These are phyloP conservation scores for Sabuloglossum arenarium DNA, from an alignment of 495 filamentous ascomycete genomes.

Conservation along the genomic window DNA sequence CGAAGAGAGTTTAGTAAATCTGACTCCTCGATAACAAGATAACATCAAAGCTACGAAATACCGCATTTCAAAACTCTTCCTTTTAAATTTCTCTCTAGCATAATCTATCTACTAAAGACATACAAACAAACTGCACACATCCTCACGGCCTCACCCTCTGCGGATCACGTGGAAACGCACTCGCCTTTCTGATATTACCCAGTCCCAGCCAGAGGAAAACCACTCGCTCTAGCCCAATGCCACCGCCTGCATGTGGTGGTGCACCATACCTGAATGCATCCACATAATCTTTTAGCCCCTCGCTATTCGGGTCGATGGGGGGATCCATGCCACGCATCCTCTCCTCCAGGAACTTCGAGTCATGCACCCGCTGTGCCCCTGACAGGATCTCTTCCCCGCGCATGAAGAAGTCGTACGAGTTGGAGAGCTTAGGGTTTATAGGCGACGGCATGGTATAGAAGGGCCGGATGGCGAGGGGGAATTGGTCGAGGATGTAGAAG, in stretches of 20 bases:
- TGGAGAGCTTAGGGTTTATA: slow-evolving; percentile 42
- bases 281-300: slow-evolving; percentile 69
- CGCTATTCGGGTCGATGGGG: slow-evolving; percentile 41
- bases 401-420: slow-evolving; percentile 90
- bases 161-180: slow-evolving; percentile 69
- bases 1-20: neutral
- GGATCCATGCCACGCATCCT: slow-evolving; percentile 47
- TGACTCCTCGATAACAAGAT: too few species aligned
- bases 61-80: too few species aligned
- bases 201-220: slow-evolving; percentile 74
- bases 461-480: slow-evolving; percentile 63
- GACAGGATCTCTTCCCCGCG: slow-evolving; percentile 78
- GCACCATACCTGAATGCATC: slow-evolving; percentile 61
- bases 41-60: too few species aligned
- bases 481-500: slow-evolving; percentile 86
- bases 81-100: too few species aligned
- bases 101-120: neutral
- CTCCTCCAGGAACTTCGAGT: slow-evolving; percentile 43
- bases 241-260: slow-evolving; percentile 68
- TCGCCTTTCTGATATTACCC: slow-evolving; percentile 59
- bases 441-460: slow-evolving; percentile 80
- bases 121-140: neutral
- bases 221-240: slow-evolving; percentile 72
- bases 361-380: slow-evolving; percentile 71
- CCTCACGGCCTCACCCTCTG: slow-evolving; percentile 50